Conservation (phyloP, 257 asterid genomes). For the Nicotiana sylvestris region DNA sequence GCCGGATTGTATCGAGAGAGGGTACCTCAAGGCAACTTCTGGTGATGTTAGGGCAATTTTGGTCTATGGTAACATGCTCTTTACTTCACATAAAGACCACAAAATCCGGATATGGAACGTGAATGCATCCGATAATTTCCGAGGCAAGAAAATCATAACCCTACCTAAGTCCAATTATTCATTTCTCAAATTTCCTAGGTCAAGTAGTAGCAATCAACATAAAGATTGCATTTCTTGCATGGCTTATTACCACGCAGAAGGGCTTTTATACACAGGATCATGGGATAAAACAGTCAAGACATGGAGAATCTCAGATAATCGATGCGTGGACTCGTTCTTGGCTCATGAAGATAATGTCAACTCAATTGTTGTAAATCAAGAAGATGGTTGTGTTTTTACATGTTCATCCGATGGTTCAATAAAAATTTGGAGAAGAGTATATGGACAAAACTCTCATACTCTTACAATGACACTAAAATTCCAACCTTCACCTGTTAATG, state of each 20-base stretch:
- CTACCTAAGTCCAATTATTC: conserved; percentile 35
- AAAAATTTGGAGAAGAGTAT: conserved; percentile 74
- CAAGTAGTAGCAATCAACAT: conserved; percentile 24
- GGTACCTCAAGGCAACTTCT: conserved; percentile 36
- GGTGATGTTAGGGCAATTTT: conserved; percentile 63
- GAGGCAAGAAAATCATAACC: conserved; percentile 41
- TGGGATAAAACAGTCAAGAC: conserved; percentile 61
- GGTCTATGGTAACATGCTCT: conserved; percentile 56
- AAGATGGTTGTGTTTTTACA: conserved; percentile 73
- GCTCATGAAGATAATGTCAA: conserved; percentile 79
- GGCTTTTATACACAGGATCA: conserved; percentile 75
- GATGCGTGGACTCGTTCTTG: conserved; percentile 55
- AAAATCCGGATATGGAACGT: conserved; percentile 56
- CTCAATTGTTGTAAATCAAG: conserved; percentile 51
- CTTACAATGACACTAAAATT: conserved; percentile 73
- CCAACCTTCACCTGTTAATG: conserved; percentile 73
- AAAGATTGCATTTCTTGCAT: conserved; percentile 68
- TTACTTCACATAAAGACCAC: conserved; percentile 66
- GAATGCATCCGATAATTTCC: conserved; percentile 35
- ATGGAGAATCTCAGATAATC: conserved; percentile 60
- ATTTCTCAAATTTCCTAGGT: conserved; percentile 24
- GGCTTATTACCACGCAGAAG: conserved; percentile 81
- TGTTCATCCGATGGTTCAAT: conserved; percentile 81
- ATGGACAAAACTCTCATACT: conserved; percentile 74
- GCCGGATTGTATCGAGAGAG: conserved; percentile 78